phyloP scores from a whole-genome alignment of 768 basidiomycete species.

The Lentinula lateritia region DNA sequence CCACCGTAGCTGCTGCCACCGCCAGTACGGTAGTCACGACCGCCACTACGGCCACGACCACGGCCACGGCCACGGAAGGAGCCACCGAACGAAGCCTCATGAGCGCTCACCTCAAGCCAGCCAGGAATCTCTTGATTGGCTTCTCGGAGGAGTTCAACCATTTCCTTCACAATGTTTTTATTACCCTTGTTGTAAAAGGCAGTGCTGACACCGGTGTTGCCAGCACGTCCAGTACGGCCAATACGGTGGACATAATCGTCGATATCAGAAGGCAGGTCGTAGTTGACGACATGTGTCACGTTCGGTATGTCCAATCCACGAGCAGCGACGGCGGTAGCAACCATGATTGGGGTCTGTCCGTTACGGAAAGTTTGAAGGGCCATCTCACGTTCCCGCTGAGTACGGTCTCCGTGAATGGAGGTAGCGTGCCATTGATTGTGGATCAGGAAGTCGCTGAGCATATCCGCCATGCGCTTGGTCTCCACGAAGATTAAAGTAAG shows the following conservation, averaged over 20 bases:
- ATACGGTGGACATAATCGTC: slow-evolving; percentile 99
- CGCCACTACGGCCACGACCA: slow-evolving; percentile 53
- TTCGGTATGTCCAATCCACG: slow-evolving; percentile 99
- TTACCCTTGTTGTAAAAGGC: slow-evolving; percentile 96
- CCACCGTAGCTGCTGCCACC: slow-evolving; percentile 40
- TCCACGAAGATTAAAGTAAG: slow-evolving; percentile 97
- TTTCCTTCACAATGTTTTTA: slow-evolving; percentile 85
- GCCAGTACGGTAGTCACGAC: slow-evolving; percentile 35
- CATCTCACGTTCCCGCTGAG: slow-evolving; percentile 95
- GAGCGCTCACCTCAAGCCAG: slow-evolving; percentile 86
- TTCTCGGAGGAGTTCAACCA: slow-evolving; percentile 90
- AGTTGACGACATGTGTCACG: slow-evolving; percentile 98
- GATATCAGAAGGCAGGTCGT: slow-evolving; percentile 95
- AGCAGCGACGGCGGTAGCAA: slow-evolving; percentile 97
- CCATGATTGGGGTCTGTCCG: slow-evolving; percentile 92
- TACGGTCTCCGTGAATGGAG: slow-evolving; percentile 96
- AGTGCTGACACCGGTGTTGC: slow-evolving; percentile 93
- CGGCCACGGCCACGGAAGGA: slow-evolving; percentile 40
- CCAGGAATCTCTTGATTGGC: slow-evolving; percentile 92
- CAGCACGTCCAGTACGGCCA: slow-evolving; percentile 97
- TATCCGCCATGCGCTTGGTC: slow-evolving; percentile 99
- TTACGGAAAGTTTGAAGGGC: slow-evolving; percentile 94
- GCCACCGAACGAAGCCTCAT: slow-evolving; percentile 71
- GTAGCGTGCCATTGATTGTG: slow-evolving; percentile 80
- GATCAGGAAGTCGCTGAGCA: slow-evolving; percentile 94